A percentile compares a stretch with the other conserved stretches of the same genome.
Conservation (phyloP, 176 grass and related monocot genomes). For the Neostapfia colusana region DNA sequence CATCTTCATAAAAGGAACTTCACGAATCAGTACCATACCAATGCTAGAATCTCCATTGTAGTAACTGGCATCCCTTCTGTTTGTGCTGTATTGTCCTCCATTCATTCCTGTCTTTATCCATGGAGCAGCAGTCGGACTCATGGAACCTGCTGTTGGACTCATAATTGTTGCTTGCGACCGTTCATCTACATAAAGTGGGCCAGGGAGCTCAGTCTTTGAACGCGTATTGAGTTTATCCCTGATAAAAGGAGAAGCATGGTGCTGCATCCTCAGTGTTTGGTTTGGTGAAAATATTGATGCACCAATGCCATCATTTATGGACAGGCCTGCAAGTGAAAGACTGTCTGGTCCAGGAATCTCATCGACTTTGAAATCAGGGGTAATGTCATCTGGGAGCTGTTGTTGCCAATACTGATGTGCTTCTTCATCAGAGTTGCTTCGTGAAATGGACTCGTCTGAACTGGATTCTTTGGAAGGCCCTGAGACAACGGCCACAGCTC, state of each 20-base stretch:
- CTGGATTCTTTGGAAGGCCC: slow-evolving; percentile 50
- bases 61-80: slow-evolving; percentile 58
- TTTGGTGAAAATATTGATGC: slow-evolving; percentile 66
- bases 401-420: slow-evolving; percentile 80
- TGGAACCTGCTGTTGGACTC: slow-evolving; percentile 49
- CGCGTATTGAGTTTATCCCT: slow-evolving; percentile 38
- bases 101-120: slow-evolving; percentile 63
- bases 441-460: slow-evolving; percentile 52
- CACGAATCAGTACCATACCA: slow-evolving; percentile 50
- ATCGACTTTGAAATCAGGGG: slow-evolving; percentile 86
- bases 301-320: slow-evolving; percentile 64
- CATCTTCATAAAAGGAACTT: slow-evolving; percentile 39
- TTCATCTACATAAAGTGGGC: slow-evolving; percentile 44
- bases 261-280: slow-evolving; percentile 46
- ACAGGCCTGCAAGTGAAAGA: slow-evolving; percentile 70
- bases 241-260: slow-evolving; percentile 53
- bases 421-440: slow-evolving; percentile 83
- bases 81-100: slow-evolving; percentile 55
- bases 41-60: slow-evolving; percentile 65
- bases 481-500: slow-evolving; percentile 33
- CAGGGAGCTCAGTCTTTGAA: slow-evolving; percentile 51
- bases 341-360: slow-evolving; percentile 57
- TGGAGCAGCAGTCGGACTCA: slow-evolving; percentile 56
- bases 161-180: slow-evolving; percentile 44
- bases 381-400: slow-evolving; percentile 93